A percentile compares a stretch with the other conserved stretches of the same genome.
Conservation (phyloP, 306 rosid species). For the Cyamopsis tetragonoloba region DNA sequence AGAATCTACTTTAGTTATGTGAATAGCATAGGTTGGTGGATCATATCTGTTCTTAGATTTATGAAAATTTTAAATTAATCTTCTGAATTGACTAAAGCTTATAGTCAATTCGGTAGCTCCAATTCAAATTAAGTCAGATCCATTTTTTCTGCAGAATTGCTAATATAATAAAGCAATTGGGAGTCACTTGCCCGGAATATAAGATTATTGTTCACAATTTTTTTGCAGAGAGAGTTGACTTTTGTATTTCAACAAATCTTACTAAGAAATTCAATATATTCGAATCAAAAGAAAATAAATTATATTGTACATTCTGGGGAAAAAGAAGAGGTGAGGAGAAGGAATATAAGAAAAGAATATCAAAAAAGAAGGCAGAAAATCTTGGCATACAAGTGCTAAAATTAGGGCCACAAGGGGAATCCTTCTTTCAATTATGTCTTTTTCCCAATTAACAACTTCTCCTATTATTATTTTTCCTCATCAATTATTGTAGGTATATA, state of each 20-base stretch:
- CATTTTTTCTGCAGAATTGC: not conserved
- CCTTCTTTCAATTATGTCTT: not conserved
- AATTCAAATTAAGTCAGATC: constrained; percentile 19
- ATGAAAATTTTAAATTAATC: not conserved
- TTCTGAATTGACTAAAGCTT: not conserved
- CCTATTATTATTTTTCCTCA: not conserved
- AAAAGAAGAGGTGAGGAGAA: not conserved
- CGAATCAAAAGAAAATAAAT: not conserved
- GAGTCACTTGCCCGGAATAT: constrained; percentile 11
- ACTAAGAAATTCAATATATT: not conserved
- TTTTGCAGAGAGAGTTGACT: constrained; percentile 27
- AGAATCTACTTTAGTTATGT: not conserved
- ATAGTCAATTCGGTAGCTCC: not conserved
- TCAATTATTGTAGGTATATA: too few relatives aligned
- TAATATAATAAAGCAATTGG: constrained; percentile 8
- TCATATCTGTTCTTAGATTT: not conserved
- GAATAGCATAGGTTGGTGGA: not conserved
- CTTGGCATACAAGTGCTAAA: not conserved
- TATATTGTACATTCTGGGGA: not conserved
- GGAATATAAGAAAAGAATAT: not conserved
- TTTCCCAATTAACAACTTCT: not conserved
- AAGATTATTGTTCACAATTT: not conserved
- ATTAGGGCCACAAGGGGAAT: constrained; percentile 6
- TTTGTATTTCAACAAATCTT: not conserved
- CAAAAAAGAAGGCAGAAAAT: not conserved